Percentiles rank a stretch among this genome's conserved stretches.
Evolutionary conservation across 2,329 filamentous ascomycete species (phyloP).

Genomic region (Fusarium verrucosum): DNA sequence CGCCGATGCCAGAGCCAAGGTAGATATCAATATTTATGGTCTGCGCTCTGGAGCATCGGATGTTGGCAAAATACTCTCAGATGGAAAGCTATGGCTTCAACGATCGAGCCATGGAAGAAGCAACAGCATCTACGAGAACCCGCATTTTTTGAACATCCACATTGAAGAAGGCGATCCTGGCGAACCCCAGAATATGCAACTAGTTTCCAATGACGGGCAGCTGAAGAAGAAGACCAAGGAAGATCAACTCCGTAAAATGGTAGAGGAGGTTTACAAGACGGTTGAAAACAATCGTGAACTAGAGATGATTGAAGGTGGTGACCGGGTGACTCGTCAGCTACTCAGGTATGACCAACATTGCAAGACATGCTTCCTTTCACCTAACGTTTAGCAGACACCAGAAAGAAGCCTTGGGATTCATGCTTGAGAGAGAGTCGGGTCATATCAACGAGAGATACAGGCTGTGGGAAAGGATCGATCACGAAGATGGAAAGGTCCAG

Average conservation of each 20-base stretch:
- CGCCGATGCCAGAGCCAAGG: slow-evolving; percentile 1
- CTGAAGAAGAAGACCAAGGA: neutral
- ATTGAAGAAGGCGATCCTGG: accelerated
- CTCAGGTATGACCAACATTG: neutral
- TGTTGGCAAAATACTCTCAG: neutral
- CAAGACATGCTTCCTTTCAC: neutral
- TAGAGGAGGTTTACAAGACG: slow-evolving; percentile 1
- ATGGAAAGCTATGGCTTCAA: slow-evolving; percentile 9
- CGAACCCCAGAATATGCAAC: neutral
- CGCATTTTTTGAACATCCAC: neutral
- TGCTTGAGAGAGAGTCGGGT: slow-evolving; percentile 8
- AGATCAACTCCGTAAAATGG: slow-evolving; percentile 15
- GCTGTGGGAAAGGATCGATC: neutral
- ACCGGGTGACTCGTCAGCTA: neutral
- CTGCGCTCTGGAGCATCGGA: accelerated
- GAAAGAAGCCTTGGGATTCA: slow-evolving; percentile 11
- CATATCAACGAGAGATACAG: slow-evolving; percentile 3
- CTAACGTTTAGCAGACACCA: slow-evolving; percentile 2
- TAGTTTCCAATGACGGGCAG: accelerated
- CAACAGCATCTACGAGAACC: neutral
- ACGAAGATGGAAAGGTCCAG: neutral
- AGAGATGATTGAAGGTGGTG: slow-evolving; percentile 4
- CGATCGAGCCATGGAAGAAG: neutral
- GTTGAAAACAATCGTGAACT: slow-evolving; percentile 10
- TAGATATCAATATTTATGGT: slow-evolving; percentile 5